Base-by-base conservation (phyloP, 768 basidiomycete genomes). In the Leucosporidium scottii region DNA sequence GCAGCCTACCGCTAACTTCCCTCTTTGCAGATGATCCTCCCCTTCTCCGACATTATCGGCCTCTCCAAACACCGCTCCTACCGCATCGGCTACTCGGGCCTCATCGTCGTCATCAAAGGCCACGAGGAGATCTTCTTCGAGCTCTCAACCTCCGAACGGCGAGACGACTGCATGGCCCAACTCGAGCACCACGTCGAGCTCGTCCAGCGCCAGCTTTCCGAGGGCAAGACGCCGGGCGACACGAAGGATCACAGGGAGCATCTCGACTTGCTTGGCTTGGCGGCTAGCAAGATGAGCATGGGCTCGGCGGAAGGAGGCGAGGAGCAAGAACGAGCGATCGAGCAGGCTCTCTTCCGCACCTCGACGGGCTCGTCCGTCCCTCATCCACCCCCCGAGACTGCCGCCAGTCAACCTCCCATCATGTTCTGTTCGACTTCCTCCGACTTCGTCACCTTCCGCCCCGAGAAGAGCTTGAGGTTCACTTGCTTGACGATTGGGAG, bases 101-200 rank as follows among this genome's bases (percentile, higher is more conserved):
- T 98, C 25, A 85, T 90, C 47, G 82, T 98, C 64, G 87, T 97
- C 62, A 86, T 99, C 73, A 90, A 89, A 74, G 94, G 94, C 0
- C 92, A 98, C 76, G 94, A 99, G 79, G 94, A 99, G 77, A 82
- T 98, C 15, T 99, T 99, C 81, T 89, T 98, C 74, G 96, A 99
- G 78, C 94, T 99, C 76, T 82, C 83, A 51, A 85, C 87, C 25
- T 84, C 87, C 65, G 87, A 90, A 63, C 86, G 90, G 70, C 85
- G 94, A 28, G 83, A 87, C 70, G 85, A 86, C 1, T 93, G 93
- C 75, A 84, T 89, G 25, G 77, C 77, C 18, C 81, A 93, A 25
- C 80, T 99, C 55, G 86, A 93, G 71, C 82, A 83, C 30, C 90
- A 92, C 76, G 84, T 93, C 76, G 93, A 97, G 61, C 84, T 85